phyloP scores from a whole-genome alignment of 2,329 filamentous ascomycete genomes.

The Eutypella sp. region DNA sequence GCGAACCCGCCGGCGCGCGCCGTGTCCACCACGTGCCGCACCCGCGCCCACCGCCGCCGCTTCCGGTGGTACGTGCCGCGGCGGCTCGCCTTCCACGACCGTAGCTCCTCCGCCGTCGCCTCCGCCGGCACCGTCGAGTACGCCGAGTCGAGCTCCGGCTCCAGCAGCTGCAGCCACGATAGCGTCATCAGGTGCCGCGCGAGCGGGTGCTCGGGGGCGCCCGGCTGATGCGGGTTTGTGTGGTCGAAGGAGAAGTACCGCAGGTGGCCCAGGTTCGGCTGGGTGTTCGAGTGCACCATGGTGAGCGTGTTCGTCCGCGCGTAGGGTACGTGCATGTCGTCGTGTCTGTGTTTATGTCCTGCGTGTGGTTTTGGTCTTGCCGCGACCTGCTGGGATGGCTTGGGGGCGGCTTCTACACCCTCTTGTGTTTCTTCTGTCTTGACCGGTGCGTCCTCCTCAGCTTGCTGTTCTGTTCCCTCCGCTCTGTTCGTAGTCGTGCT shows the following conservation, averaged over 20 bases:
- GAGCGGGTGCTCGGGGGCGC: conserved; percentile 70
- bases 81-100: conserved; percentile 73
- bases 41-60: conserved; percentile 72
- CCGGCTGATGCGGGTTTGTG: conserved; percentile 56
- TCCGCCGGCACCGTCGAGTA: conserved; percentile 63
- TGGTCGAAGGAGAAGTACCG: conserved; percentile 86
- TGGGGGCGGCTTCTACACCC: conserved; percentile 15
- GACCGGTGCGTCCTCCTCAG: not conserved
- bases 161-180: conserved; percentile 86
- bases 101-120: conserved; percentile 56
- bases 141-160: conserved; percentile 68
- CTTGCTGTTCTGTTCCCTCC: not conserved
- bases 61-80: conserved; percentile 86
- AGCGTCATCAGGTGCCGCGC: conserved; percentile 75
- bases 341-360: conserved; percentile 11
- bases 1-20: conserved; percentile 74
- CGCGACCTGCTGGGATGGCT: not conserved
- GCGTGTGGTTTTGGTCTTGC: conserved; percentile 6
- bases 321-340: conserved; percentile 59
- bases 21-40: conserved; percentile 67
- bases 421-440: conserved; percentile 13
- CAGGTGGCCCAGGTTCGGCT: conserved; percentile 81
- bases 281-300: conserved; percentile 72
- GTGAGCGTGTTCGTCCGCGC: conserved; percentile 72
- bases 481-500: not conserved